Evolutionary conservation across 2,329 filamentous ascomycete species (phyloP), one percentile per base, ranked within the genome.

Genomic region (Simplicillium aogashimaense): DNA sequence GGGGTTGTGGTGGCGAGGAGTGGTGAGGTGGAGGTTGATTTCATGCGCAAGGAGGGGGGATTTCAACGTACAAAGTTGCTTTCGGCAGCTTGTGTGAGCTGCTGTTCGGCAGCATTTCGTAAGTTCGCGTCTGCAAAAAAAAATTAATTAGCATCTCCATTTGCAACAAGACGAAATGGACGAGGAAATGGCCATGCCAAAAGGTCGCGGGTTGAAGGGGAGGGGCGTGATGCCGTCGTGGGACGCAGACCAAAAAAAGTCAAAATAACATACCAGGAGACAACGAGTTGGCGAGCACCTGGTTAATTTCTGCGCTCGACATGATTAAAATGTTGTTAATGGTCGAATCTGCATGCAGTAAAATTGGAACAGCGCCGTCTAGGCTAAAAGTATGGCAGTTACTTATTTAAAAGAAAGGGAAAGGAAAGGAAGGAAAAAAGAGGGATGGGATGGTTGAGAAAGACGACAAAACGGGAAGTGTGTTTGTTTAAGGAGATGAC

Each of bases 281-380:
- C 69, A 97, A 81, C 65, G 92, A 97, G 73, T 89, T 90, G 69
- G 87, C 81, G 74, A 98, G 84, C 72, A 98, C 90, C 71, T 88
- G 83, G 74, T 90, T 94, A 73, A 97, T 94, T 72, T 97, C 87
- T 84, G 94, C 69, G 72, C 71, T 76, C 66, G 74, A 76, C 74
- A 78, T 87, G 65, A 59, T 72, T 63, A 59, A 54, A 56, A 58
- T 55, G 53, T 50, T 34, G 28, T 17, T 50, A 45, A 41, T 47
- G 46, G 44, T 49, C 20, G 53, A 52, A 47, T 59, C 56, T 56
- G 59, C 60, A 63, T 63, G 57, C 59, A 59, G 56, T 47, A 9
- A 25, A 25, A 25, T 25, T 52, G 49, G 48, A 46, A 47, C 8
- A 17, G 8, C 33, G 15, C 33, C 33, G 9, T 18, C 15, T n/a